Evolutionary conservation across 371 early-diverging fungal species (phyloP), one percentile per base, ranked within the genome.

Genomic region (Phascolomyces articulosus): DNA sequence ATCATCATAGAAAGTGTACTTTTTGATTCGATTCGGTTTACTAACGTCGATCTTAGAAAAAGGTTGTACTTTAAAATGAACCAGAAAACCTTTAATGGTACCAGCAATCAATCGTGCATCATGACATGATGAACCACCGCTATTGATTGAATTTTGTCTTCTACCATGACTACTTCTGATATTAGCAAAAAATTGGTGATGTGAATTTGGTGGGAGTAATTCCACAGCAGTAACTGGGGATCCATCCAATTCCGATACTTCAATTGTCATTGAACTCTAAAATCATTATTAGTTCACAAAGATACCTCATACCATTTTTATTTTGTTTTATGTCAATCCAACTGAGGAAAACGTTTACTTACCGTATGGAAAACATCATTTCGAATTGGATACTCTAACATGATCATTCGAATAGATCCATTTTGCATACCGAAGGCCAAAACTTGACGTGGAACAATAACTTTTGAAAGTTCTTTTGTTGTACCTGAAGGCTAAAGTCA

Each of bases 401-500:
- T 51, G 15, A 51, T 24, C 24, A 51, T 24, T 20, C 23, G 51
- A n/a, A 51, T 51, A 20, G 51, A 51, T 11, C 51, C 51, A 51
- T 51, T 23, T 24, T 23, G 51, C 51, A 51, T 51, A 51, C 51
- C 51, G 6, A 51, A 51, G 4, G 51, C 51, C 51, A 51, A 51
- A 51, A 51, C 23, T 23, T 51, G 51, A 7, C 51, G 51, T 24
- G 23, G 15, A 24, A 24, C 51, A 11, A 23, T 20, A n/a, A 7
- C 15, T 0, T 51, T 23, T 51, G 20, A 23, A 20, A 51, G 51
- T n/a, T 51, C 51, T 20, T 24, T n/a, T n/a, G 18, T n/a, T n/a
- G 44, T 18, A 44, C 44, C n/a, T 44, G n/a, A 8, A 18, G 44
- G 44, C 44, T 44, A 44, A 4, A 15, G 16, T 44, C 6, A 9